Percentiles rank a stretch among this genome's conserved stretches.
Conservation (phyloP, 305 asterid genomes). For the Fraxinus latifolia region DNA sequence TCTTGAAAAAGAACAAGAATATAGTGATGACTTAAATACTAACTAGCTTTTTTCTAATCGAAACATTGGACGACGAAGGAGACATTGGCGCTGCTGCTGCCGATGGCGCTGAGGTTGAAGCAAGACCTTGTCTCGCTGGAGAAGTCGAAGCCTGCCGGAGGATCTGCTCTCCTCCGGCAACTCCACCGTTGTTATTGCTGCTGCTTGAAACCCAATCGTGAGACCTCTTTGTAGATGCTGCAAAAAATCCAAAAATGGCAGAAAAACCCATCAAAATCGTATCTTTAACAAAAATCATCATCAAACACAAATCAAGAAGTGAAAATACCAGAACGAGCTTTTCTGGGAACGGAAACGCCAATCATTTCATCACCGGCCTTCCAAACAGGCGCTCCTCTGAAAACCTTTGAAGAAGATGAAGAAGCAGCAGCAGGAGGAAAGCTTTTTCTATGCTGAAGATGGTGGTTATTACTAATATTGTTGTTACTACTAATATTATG, state of each 20-base stretch:
- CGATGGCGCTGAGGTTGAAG: constrained; percentile 37
- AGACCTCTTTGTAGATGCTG: constrained; percentile 83
- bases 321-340: constrained; percentile 81
- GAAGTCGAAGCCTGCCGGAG: constrained; percentile 57
- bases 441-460: constrained; percentile 66
- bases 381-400: constrained; percentile 75
- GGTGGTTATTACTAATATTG: constrained; percentile 35
- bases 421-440: constrained; percentile 49
- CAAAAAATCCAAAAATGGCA: constrained; percentile 8
- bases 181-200: constrained; percentile 44
- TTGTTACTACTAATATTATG: constrained; percentile 24
- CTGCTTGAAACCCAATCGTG: constrained; percentile 77
- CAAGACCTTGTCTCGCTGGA: constrained; percentile 55
- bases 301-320: background rate
- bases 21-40: constrained; percentile 30
- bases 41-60: constrained; percentile 72
- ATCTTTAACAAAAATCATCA: constrained; percentile 7
- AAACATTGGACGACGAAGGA: constrained; percentile 81
- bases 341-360: constrained; percentile 88
- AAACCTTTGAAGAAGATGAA: constrained; percentile 38
- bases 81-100: constrained; percentile 66
- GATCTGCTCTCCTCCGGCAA: constrained; percentile 53
- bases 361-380: constrained; percentile 92
- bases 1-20: background rate
- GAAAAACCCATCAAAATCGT: constrained; percentile 14